Evolutionary conservation across 768 basidiomycete species (phyloP).

Genomic region (Nidularia sp.): DNA sequence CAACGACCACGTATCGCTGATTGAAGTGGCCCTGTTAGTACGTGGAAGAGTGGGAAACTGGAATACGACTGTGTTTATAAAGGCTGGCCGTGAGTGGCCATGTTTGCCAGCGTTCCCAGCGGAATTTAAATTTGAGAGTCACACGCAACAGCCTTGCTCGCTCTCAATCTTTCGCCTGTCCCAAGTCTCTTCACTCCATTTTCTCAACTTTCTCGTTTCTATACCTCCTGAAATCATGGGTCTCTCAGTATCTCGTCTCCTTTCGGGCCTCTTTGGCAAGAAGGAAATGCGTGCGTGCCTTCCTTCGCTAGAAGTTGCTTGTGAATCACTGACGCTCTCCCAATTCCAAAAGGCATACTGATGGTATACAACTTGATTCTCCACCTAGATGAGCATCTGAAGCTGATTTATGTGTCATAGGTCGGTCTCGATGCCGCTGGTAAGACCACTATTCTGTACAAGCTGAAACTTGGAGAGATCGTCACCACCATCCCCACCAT

Average conservation of each 20-base stretch:
- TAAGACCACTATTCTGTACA: constrained; percentile 98
- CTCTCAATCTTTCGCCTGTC: constrained; percentile 19
- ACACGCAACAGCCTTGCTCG: constrained; percentile 32
- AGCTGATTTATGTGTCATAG: constrained; percentile 31
- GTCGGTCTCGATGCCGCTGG: constrained; percentile 99
- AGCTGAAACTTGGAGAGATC: constrained; percentile 99
- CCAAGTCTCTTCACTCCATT: constrained; percentile 22
- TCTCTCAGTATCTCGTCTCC: constrained; percentile 69
- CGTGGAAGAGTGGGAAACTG: constrained; percentile 7
- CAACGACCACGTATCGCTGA: too few species aligned
- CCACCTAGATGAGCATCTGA: constrained; percentile 11
- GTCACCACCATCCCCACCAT: constrained; percentile 99
- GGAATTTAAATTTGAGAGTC: constrained; percentile 42
- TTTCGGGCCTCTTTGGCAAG: constrained; percentile 91
- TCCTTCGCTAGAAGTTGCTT: constrained; percentile 21
- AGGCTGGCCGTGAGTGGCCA: constrained; percentile 10
- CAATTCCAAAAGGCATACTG: constrained; percentile 77
- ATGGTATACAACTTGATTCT: constrained; percentile 56
- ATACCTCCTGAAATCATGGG: constrained; percentile 56
- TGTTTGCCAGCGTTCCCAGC: constrained; percentile 26
- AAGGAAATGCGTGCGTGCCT: constrained; percentile 94
- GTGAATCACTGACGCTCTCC: constrained; percentile 22
- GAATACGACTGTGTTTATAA: constrained; percentile 1
- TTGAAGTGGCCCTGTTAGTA: neutral
- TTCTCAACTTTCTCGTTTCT: constrained; percentile 25